Base-by-base conservation (phyloP, 805 yeast genomes). In the Ogataea pignaliae region DNA sequence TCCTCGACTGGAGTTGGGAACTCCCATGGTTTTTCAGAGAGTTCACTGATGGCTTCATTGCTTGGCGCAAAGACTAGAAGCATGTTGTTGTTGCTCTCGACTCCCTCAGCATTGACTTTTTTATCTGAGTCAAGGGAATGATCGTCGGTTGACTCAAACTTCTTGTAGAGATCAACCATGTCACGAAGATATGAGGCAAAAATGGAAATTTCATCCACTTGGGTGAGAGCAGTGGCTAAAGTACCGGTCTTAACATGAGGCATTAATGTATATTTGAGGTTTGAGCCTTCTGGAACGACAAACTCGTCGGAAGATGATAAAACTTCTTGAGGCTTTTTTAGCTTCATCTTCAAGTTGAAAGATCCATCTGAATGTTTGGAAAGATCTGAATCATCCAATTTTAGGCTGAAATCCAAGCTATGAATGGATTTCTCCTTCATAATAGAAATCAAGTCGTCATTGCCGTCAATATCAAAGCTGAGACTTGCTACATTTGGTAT, bases 141-240 rank as follows among this genome's bases (percentile, higher is more conserved):
- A 14, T 54, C 50, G n/a, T 48, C 50, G 2, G 52, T 43, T 35
- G 55, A 45, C 29, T 75, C 79, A 50, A 84, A 73, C 48, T 73
- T 70, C 15, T 56, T 44, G 28, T 76, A 71, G 26, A 83, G 56
- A 11, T 68, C 73, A 13, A 72, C 65, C 56, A 78, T 71, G 53
- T 84, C 86, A 46, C 95, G 73, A n/a, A 84, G 65, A 58, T 86
- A 85, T 1, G 81, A 75, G 2, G 88, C 73, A 60, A 87, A 83
- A 9, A 86, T 72, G 13, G 83, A 71, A 36, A 85, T 71, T 16
- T 74, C 72, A 10, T 56, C 53, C 39, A 60, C 55, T 43, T 69
- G 66, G 1, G 68, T 64, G 35, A 72, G 54, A 28, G 71, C 71
- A 5, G 73, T 64, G 12, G 70, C 66, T 36, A 72, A 50, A 15